Base-by-base conservation (phyloP, 2,329 filamentous ascomycete species). In the Nemania sp. region DNA sequence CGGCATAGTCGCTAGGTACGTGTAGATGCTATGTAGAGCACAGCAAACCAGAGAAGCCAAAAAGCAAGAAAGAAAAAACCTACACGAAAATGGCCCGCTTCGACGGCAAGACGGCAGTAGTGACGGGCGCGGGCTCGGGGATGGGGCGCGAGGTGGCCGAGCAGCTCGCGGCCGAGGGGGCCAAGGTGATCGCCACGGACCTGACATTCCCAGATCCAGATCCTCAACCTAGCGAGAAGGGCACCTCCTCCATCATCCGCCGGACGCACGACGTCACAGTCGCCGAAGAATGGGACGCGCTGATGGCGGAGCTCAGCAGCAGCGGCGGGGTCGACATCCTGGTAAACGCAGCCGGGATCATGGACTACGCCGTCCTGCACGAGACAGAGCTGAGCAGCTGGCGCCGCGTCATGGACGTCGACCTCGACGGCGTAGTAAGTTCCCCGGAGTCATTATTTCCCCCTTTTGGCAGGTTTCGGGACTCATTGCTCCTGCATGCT, bases 401-500 rank as follows among this genome's bases (percentile, higher is more conserved):
- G 55, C 54, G 20, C 2, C 54, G 26, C 20, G 27, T 20, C 5
- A 18, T 59, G 3, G 26, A 15, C 24, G 26, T 59, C 32, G 55
- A 59, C 26, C 54, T 64, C 35, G 54, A 59, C 35, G 62, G 54
- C 22, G 62, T 59, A n/a, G n/a, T n/a, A n/a, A n/a, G n/a, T n/a
- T n/a, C n/a, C n/a, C n/a, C n/a, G n/a, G n/a, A n/a, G n/a, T n/a
- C n/a, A n/a, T n/a, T n/a, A n/a, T n/a, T n/a, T n/a, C n/a, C n/a
- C n/a, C n/a, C n/a, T n/a, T n/a, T n/a, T n/a, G n/a, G n/a, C n/a
- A n/a, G n/a, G n/a, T n/a, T n/a, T n/a, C n/a, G n/a, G n/a, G n/a
- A n/a, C n/a, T n/a, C n/a, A n/a, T n/a, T n/a, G n/a, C n/a, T n/a
- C n/a, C n/a, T n/a, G n/a, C n/a, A n/a, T n/a, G n/a, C n/a, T n/a